Evolutionary conservation across 2,329 filamentous ascomycete genomes (phyloP).

Genomic region (Diaporthe nobilis): DNA sequence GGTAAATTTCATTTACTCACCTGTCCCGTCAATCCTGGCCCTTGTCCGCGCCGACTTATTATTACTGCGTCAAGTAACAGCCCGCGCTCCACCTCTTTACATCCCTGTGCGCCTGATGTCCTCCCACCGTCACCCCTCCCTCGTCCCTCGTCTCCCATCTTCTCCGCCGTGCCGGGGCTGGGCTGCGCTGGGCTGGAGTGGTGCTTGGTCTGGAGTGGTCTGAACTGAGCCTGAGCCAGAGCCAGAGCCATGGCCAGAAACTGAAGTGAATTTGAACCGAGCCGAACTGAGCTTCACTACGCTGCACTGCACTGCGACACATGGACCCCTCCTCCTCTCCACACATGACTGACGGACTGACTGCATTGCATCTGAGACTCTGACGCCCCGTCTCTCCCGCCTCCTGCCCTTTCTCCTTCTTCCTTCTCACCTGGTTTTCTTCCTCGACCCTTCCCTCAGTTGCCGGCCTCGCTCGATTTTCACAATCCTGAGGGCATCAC

Average conservation of each 20-base stretch:
- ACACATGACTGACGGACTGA: constrained; percentile 38
- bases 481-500: neutral
- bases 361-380: constrained; percentile 35
- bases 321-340: constrained; percentile 33
- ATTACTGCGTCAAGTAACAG: constrained; percentile 22
- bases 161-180: constrained; percentile 2
- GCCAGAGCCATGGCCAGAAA: neutral
- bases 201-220: constrained; percentile 13
- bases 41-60: constrained; percentile 13
- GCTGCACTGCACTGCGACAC: constrained; percentile 25
- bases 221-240: neutral
- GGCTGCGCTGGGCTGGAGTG: constrained; percentile 13
- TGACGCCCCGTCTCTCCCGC: constrained; percentile 26
- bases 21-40: constrained; percentile 27
- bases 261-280: constrained; percentile 4
- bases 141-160: neutral
- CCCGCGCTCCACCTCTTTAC: constrained; percentile 24
- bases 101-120: constrained; percentile 17
- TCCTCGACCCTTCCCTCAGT: neutral
- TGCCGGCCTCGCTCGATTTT: constrained; percentile 4
- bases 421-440: neutral
- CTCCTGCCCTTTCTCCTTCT: constrained; percentile 13
- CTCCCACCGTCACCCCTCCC: constrained; percentile 18
- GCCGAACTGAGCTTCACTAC: constrained; percentile 5
- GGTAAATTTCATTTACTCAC: constrained; percentile 5